Conservation (phyloP, 2,329 filamentous ascomycete species). For the Colletotrichum sp. region DNA sequence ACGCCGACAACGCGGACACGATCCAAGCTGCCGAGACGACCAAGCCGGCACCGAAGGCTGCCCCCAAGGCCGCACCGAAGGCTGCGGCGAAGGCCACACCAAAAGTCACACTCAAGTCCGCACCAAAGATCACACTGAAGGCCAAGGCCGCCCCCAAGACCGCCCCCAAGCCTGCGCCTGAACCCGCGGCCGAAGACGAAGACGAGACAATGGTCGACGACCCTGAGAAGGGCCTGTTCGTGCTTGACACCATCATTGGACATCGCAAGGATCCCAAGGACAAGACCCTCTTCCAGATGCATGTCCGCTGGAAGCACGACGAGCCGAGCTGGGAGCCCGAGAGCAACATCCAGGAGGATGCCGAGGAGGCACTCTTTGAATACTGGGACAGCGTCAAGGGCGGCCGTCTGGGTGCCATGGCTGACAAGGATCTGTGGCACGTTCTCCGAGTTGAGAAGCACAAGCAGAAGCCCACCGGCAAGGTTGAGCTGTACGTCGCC, state of each 20-base stretch:
- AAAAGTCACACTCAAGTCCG: background rate
- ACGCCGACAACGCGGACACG: background rate
- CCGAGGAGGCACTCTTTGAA: conserved; percentile 31
- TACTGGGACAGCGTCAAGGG: conserved; percentile 23
- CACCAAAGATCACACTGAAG: background rate
- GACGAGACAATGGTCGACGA: conserved; percentile 3
- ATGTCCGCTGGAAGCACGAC: conserved; percentile 33
- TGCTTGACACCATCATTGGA: conserved; percentile 8
- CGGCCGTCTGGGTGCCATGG: conserved; percentile 16
- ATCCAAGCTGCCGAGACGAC: background rate
- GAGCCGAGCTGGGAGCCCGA: conserved; percentile 37
- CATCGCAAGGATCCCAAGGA: conserved; percentile 17
- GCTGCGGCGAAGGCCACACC: background rate
- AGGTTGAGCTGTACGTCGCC: background rate
- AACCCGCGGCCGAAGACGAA: background rate
- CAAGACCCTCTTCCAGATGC: conserved; percentile 30
- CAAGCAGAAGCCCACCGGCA: conserved; percentile 1
- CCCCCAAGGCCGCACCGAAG: background rate
- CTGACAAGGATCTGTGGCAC: conserved; percentile 21
- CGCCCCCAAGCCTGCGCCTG: background rate
- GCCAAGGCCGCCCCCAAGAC: background rate
- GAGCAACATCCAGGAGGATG: conserved; percentile 36
- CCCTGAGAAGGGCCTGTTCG: background rate
- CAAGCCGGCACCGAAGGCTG: background rate
- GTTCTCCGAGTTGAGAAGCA: conserved; percentile 20